phyloP scores from a whole-genome alignment of 306 rosid species.

The Medicago ruthenica region DNA sequence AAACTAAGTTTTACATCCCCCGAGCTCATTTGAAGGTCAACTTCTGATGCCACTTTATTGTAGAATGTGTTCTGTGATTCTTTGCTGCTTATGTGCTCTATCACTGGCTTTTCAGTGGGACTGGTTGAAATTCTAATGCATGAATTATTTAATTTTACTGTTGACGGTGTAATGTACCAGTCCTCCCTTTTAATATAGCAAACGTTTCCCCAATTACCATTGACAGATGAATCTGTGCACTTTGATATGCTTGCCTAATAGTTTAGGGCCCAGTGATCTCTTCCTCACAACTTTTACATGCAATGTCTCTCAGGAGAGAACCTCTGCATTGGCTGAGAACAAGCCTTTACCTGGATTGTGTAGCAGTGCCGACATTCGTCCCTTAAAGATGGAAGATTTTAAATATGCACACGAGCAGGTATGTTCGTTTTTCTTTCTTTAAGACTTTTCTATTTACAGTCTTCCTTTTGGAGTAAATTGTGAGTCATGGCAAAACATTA shows the following conservation, averaged over 20 bases:
- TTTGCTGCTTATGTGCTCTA: too few relatives aligned
- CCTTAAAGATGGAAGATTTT: conserved; percentile 86
- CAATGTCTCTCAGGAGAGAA: conserved; percentile 72
- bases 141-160: not conserved
- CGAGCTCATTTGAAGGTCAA: too few relatives aligned
- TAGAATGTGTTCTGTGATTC: too few relatives aligned
- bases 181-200: not conserved
- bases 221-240: not conserved
- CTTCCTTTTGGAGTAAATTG: conserved; percentile 11
- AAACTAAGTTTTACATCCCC: too few relatives aligned
- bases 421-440: conserved; percentile 21
- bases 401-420: conserved; percentile 96
- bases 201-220: not conserved
- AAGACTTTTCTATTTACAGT: not conserved
- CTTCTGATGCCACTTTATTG: too few relatives aligned
- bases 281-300: conserved; percentile 27
- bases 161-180: not conserved
- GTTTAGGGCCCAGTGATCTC: conserved; percentile 1
- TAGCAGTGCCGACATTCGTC: conserved; percentile 74
- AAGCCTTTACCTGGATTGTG: conserved; percentile 76
- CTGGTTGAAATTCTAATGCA: conserved; percentile 8
- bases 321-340: conserved; percentile 68
- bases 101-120: not conserved
- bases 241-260: conserved; percentile 6
- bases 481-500: not conserved